Percentiles rank a stretch among this genome's conserved stretches.
Evolutionary conservation across 495 filamentous ascomycete genomes (phyloP).

Genomic region (Wilcoxina mikolae): DNA sequence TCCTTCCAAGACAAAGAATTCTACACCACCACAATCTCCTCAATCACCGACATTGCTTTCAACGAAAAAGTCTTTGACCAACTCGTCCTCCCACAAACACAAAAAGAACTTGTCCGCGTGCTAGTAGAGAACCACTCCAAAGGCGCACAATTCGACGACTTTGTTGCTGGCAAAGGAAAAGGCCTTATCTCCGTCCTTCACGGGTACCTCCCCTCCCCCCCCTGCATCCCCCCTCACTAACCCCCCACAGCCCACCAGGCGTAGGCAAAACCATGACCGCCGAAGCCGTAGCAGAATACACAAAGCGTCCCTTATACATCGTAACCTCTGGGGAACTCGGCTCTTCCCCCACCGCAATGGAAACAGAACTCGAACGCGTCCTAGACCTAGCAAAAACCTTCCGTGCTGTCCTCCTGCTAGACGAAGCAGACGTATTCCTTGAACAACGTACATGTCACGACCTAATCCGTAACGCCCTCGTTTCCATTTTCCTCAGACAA

Average conservation of each 20-base stretch:
- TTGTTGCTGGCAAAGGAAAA: slow-evolving; percentile 42
- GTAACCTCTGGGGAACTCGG: slow-evolving; percentile 44
- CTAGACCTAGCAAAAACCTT: slow-evolving; percentile 39
- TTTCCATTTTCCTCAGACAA: slow-evolving; percentile 40
- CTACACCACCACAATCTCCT: slow-evolving; percentile 16
- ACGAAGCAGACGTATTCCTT: slow-evolving; percentile 42
- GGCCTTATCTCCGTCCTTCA: slow-evolving; percentile 47
- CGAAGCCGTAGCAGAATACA: slow-evolving; percentile 40
- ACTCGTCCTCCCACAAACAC: slow-evolving; percentile 38
- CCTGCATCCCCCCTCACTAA: background rate
- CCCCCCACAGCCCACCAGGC: background rate
- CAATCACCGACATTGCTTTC: slow-evolving; percentile 36
- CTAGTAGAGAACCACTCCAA: slow-evolving; percentile 35
- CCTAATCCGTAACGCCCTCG: slow-evolving; percentile 41
- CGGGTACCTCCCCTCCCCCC: slow-evolving; percentile 31
- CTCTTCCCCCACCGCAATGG: slow-evolving; percentile 36
- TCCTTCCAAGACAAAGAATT: slow-evolving; percentile 25
- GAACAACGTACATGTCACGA: slow-evolving; percentile 33
- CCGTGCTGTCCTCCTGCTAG: slow-evolving; percentile 41
- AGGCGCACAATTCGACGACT: slow-evolving; percentile 29
- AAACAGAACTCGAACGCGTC: slow-evolving; percentile 37
- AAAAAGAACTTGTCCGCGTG: slow-evolving; percentile 41
- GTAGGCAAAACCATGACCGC: slow-evolving; percentile 42
- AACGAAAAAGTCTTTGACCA: slow-evolving; percentile 41
- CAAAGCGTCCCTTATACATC: slow-evolving; percentile 38